These are phyloP conservation scores for Ambrosiella cleistominuta DNA, from an alignment of 2,329 filamentous ascomycete species.

Conservation along the genomic window DNA sequence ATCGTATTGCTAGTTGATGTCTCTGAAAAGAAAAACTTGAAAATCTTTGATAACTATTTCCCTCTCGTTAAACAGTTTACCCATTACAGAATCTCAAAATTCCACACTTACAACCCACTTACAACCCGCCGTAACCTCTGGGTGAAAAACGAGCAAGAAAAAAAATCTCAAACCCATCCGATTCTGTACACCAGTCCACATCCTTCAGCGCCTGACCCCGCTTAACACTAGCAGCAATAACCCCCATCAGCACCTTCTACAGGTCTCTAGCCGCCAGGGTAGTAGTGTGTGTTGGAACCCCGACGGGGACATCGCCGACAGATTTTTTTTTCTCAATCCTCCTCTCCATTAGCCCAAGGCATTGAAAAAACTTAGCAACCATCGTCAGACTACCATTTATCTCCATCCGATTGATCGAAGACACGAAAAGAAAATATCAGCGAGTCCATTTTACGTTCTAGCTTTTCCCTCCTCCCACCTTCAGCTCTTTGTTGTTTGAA, in stretches of 20 bases:
- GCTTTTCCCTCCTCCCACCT: no score
- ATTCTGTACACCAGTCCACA: not conserved
- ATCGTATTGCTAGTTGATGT: no score
- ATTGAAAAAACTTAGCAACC: not conserved
- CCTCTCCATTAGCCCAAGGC: not conserved
- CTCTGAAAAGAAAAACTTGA: no score
- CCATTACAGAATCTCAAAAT: not conserved
- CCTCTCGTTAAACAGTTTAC: not conserved
- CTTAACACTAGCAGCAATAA: not conserved
- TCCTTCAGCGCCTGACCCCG: not conserved
- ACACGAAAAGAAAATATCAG: no score
- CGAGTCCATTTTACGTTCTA: no score
- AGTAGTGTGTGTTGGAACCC: no score
- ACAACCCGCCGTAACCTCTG: no score
- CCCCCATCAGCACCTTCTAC: not conserved
- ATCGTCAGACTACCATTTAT: not conserved
- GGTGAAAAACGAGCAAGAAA: not conserved
- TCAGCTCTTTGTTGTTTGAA: no score
- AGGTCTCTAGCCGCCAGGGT: not conserved
- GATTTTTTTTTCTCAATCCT: not conserved
- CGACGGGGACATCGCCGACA: no score
- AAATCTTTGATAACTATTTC: not conserved
- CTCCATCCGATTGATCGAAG: not conserved
- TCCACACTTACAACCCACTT: not conserved
- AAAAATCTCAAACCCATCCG: not conserved